Conservation (phyloP, 805 yeast species). For the Clavispora carvajalis region DNA sequence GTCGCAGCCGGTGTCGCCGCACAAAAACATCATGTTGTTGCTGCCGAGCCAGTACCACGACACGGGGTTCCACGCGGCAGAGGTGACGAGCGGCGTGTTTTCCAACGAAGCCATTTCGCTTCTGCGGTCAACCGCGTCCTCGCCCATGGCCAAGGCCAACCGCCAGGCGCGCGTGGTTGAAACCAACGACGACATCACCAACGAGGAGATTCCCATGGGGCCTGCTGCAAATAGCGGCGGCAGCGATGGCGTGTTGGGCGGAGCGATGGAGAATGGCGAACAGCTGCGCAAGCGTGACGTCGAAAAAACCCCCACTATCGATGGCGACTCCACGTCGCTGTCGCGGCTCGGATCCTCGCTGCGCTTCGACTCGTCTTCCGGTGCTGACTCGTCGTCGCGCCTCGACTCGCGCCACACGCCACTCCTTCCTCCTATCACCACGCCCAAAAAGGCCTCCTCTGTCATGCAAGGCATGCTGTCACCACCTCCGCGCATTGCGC, state of each 20-base stretch:
- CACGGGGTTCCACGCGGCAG: conserved; percentile 25
- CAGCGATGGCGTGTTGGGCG: neutral
- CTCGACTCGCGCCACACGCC: neutral
- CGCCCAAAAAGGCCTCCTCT: conserved; percentile 11
- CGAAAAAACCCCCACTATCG: too few relatives aligned
- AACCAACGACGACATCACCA: conserved; percentile 21
- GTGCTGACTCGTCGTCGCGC: neutral
- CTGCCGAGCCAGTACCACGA: conserved; percentile 37
- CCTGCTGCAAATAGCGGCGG: neutral
- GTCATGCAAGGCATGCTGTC: conserved; percentile 17
- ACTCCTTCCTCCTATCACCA: conserved; percentile 4
- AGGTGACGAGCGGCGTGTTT: conserved; percentile 3
- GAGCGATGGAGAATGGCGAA: neutral
- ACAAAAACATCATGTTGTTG: conserved; percentile 30
- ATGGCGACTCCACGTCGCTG: neutral
- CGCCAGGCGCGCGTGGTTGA: conserved; percentile 43
- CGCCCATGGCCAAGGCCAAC: conserved; percentile 39
- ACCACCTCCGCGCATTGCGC: conserved; percentile 36
- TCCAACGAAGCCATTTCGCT: conserved; percentile 15
- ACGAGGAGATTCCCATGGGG: conserved; percentile 2
- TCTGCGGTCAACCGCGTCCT: conserved; percentile 26
- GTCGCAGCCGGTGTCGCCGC: conserved; percentile 8
- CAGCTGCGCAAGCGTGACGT: too few relatives aligned
- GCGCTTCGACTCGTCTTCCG: neutral
- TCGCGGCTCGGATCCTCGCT: neutral